A percentile compares a stretch with the other conserved stretches of the same genome.
These are phyloP conservation scores for Scenedesmus sp. DNA, from an alignment of 163 green algal species.

Conservation along the genomic window DNA sequence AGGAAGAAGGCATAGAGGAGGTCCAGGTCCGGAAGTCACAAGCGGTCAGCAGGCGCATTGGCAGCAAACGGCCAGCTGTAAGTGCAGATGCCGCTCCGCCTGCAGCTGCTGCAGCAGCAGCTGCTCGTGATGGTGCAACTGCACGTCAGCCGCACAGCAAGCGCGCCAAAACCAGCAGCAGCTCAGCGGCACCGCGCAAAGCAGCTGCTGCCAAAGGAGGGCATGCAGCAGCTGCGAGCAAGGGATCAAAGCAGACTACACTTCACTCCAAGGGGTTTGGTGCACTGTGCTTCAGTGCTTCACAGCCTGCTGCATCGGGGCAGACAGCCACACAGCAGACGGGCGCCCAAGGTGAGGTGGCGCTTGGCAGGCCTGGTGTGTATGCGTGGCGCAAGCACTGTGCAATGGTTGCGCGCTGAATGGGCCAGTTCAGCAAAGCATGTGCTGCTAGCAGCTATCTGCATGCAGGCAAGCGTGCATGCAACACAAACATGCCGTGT, in stretches of 20 bases:
- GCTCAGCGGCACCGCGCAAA: not conserved
- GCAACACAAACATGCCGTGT: not conserved
- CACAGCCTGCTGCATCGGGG: constrained; percentile 6
- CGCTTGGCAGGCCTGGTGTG: not conserved
- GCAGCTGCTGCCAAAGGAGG: constrained; percentile 13
- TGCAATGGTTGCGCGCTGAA: too few relatives aligned
- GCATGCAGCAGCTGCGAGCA: not conserved
- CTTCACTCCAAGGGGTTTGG: constrained; percentile 34
- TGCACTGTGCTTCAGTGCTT: constrained; percentile 17
- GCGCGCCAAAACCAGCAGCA: not conserved
- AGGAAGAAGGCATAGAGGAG: not conserved
- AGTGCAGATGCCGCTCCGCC: not conserved
- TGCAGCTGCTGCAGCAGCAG: not conserved
- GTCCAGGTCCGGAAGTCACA: not conserved
- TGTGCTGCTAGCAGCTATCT: not conserved
- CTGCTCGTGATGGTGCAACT: not conserved
- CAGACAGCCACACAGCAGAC: not conserved
- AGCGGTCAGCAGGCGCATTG: not conserved
- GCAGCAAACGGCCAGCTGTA: constrained; percentile 7
- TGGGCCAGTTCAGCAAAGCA: too few relatives aligned
- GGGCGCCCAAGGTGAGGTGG: not conserved
- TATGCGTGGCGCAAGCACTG: not conserved
- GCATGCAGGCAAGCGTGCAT: not conserved
- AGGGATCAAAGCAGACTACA: constrained; percentile 31
- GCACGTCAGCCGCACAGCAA: not conserved